Conservation (phyloP, 139 green algal genomes). For the Edaphochlamys debaryana region DNA sequence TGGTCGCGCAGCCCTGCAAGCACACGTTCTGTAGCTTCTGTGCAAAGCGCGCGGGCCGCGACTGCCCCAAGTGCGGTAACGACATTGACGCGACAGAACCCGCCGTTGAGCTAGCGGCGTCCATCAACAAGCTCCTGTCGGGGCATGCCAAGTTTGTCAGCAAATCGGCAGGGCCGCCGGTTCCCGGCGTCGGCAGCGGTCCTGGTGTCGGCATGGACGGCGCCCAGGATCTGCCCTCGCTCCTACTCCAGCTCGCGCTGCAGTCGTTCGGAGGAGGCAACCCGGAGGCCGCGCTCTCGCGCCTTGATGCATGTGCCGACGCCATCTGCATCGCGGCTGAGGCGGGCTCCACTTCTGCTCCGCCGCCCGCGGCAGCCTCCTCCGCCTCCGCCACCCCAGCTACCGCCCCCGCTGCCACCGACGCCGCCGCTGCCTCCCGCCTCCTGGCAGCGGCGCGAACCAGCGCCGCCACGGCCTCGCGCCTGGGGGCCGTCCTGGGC, state of each 20-base stretch:
- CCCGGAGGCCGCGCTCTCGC: slow-evolving; percentile 10
- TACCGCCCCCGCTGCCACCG: not conserved
- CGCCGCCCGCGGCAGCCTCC: too few species aligned
- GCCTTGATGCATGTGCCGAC: slow-evolving; percentile 12
- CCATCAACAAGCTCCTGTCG: slow-evolving; percentile 15
- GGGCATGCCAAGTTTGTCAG: slow-evolving; percentile 3
- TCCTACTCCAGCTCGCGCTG: slow-evolving; percentile 33
- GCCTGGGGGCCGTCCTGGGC: slow-evolving; percentile 39
- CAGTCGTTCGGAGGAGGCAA: slow-evolving; percentile 30
- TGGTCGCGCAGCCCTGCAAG: not conserved
- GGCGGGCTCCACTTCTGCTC: too few species aligned
- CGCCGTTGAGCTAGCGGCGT: not conserved
- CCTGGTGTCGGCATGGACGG: too few species aligned
- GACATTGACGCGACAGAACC: slow-evolving; percentile 29
- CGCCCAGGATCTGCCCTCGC: slow-evolving; percentile 5
- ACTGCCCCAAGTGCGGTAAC: slow-evolving; percentile 40
- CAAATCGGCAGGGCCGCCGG: not conserved
- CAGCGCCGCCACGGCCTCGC: slow-evolving; percentile 25
- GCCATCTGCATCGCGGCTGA: not conserved
- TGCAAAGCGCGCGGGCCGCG: slow-evolving; percentile 9
- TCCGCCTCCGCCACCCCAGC: not conserved
- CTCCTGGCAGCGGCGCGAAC: not conserved
- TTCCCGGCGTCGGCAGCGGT: too few species aligned
- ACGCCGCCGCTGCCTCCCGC: not conserved
- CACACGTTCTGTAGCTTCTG: slow-evolving; percentile 38